Evolutionary conservation across 2,329 filamentous ascomycete species (phyloP), one percentile per base, ranked within the genome.

Genomic region (Colletotrichum abscissum): DNA sequence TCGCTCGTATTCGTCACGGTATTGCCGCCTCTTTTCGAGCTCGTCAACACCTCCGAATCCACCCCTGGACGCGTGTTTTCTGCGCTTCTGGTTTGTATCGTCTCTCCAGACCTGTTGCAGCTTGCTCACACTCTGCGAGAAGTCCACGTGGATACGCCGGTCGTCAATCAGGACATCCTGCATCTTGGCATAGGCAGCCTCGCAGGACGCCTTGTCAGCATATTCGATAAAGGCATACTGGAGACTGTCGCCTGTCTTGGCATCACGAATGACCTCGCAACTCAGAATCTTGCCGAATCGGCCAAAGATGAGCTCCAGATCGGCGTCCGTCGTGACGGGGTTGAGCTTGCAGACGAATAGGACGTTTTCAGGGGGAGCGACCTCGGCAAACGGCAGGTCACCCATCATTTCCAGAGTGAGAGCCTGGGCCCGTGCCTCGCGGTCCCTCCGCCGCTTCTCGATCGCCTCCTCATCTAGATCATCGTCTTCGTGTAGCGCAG

Each of bases 141-240:
- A 99, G 84, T 99, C 97, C 69, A 99, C 97, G 80, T 99, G 97
- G 75, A 99, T 99, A 55, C 97, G 92, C 76, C 98, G 94, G 78
- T 99, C 97, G 79, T 99, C 97, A 76, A 99, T 98, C 68, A 99
- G 86, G 1, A 98, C 96, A 2, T 93, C 95, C 82, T 99, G 95
- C 97, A 99, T 99, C 85, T 99, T 99, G 86, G 97, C 97, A 80
- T 98, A 99, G 3, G 97, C 97, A 65, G 94, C 91, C 84, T 99
- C 97, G 81, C 97, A 98, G 66, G 96, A 94, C 76, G 93, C 91
- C 84, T 98, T 97, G 68, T 97, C 93, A 72, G 96, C 94, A 78
- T 96, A 99, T 81, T 99, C 97, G 79, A 99, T 97, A 78, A 99
- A 99, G 1, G 97, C 95, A 80, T 99, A 99, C 81, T 99, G 97